phyloP scores from a whole-genome alignment of 2,329 filamentous ascomycete genomes.

The Diaporthe citriasiana region DNA sequence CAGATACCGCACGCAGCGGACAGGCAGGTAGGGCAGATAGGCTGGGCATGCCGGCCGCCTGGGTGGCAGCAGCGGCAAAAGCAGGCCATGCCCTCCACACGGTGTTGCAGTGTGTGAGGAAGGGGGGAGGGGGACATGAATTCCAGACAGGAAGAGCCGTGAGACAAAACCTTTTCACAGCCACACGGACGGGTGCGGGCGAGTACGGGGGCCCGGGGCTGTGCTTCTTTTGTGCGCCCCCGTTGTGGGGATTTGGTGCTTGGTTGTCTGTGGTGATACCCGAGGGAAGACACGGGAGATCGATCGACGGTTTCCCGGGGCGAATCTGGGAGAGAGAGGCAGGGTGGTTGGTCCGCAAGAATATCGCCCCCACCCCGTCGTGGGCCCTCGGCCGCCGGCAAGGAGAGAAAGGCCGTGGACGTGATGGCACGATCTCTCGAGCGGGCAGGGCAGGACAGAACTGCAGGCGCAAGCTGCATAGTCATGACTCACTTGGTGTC shows the following conservation, averaged over 20 bases:
- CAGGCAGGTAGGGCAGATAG: not conserved
- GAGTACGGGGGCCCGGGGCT: not conserved
- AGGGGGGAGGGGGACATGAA: not conserved
- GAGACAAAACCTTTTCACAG: slow-evolving; percentile 28
- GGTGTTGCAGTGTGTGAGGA: slow-evolving; percentile 16
- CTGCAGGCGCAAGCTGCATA: slow-evolving; percentile 13
- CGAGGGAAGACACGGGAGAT: slow-evolving; percentile 24
- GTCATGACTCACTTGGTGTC: slow-evolving; percentile 31
- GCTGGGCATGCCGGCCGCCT: not conserved
- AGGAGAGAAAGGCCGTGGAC: not conserved
- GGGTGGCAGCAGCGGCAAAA: slow-evolving; percentile 7
- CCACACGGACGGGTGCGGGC: slow-evolving; percentile 13
- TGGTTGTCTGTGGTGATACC: slow-evolving; percentile 11
- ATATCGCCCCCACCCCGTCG: slow-evolving; percentile 18
- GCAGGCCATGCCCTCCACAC: slow-evolving; percentile 14
- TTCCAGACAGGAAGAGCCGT: slow-evolving; percentile 2
- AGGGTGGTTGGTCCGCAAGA: not conserved
- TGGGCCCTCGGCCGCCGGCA: slow-evolving; percentile 1
- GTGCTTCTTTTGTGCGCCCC: not conserved
- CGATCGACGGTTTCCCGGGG: slow-evolving; percentile 15
- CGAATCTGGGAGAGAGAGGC: not conserved
- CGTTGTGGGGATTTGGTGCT: not conserved
- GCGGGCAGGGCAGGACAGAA: not conserved
- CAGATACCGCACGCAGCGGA: not conserved
- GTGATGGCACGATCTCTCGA: slow-evolving; percentile 1